These are phyloP conservation scores for Colletotrichum tabaci DNA, from an alignment of 2,329 filamentous ascomycete genomes.

Conservation along the genomic window DNA sequence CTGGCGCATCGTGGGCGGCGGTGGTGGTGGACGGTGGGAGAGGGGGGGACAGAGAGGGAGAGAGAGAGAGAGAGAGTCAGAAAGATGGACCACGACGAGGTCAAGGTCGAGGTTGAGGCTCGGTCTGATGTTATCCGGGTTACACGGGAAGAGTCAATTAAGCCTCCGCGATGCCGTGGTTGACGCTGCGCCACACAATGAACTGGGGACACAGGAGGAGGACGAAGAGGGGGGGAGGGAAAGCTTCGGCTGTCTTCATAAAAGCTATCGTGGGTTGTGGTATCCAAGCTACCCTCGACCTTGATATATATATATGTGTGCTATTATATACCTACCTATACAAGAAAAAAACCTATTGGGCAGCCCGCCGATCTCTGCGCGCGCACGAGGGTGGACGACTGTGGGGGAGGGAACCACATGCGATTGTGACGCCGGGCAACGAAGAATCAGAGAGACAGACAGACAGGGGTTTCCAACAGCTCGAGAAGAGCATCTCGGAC, in stretches of 20 bases:
- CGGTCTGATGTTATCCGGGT: not conserved
- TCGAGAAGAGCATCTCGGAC: not conserved
- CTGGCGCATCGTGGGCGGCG: conserved; percentile 24
- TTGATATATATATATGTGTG: conserved; percentile 18
- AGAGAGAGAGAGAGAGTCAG: too few relatives aligned
- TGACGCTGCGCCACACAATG: conserved; percentile 5
- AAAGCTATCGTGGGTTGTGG: not conserved
- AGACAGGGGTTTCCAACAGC: not conserved
- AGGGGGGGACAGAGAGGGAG: too few relatives aligned
- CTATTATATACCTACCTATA: not conserved
- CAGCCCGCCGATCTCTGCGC: conserved; percentile 9
- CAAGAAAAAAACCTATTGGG: not conserved
- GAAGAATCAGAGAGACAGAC: not conserved
- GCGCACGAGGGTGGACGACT: not conserved
- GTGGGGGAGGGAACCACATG: conserved; percentile 11
- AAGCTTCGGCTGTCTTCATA: conserved; percentile 6
- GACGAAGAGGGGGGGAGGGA: not conserved
- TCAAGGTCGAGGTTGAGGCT: not conserved
- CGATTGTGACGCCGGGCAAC: conserved; percentile 10
- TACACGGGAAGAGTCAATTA: conserved; percentile 20
- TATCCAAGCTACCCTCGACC: not conserved
- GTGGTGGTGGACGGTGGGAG: too few relatives aligned
- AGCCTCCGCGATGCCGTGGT: conserved; percentile 27
- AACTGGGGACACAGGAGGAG: not conserved
- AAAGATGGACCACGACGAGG: not conserved